Conservation (phyloP, 352 stramenopile species). For the Globisporangium cylindrosporum region DNA sequence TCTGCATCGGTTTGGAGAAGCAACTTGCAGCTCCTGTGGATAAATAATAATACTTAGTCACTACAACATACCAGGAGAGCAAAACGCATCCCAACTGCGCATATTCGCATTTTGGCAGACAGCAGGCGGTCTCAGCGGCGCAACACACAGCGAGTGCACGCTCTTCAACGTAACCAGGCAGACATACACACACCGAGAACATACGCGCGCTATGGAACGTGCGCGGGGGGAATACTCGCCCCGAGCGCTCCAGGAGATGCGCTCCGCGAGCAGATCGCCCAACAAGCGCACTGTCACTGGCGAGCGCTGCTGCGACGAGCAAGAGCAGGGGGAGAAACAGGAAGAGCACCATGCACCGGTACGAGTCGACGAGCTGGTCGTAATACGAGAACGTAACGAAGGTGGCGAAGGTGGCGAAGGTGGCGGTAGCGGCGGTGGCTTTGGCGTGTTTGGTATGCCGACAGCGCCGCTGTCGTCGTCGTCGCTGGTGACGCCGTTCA, state of each 20-base stretch:
- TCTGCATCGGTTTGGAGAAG: conserved; percentile 9
- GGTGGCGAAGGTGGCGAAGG: background rate
- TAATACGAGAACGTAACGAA: background rate
- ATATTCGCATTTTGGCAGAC: background rate
- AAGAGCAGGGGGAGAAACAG: background rate
- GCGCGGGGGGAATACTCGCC: conserved; percentile 4
- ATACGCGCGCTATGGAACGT: conserved; percentile 2
- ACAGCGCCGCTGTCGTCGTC: too few species aligned
- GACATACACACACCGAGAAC: background rate
- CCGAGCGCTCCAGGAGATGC: conserved; percentile 9
- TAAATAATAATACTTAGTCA: background rate
- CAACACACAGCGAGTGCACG: background rate
- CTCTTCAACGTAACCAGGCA: background rate
- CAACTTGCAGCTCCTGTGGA: conserved; percentile 11
- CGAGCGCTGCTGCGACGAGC: conserved; percentile 1
- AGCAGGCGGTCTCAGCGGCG: background rate
- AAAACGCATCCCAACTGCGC: background rate
- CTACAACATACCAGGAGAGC: background rate
- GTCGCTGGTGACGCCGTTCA: conserved; percentile 14
- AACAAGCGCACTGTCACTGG: conserved; percentile 13
- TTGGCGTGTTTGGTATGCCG: background rate
- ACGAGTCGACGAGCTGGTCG: background rate
- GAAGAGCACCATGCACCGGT: background rate
- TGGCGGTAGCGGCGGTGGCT: background rate
- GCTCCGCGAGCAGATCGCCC: conserved; percentile 14